Conservation (phyloP, 2,329 filamentous ascomycete genomes). For the Venturiaceae sp. region DNA sequence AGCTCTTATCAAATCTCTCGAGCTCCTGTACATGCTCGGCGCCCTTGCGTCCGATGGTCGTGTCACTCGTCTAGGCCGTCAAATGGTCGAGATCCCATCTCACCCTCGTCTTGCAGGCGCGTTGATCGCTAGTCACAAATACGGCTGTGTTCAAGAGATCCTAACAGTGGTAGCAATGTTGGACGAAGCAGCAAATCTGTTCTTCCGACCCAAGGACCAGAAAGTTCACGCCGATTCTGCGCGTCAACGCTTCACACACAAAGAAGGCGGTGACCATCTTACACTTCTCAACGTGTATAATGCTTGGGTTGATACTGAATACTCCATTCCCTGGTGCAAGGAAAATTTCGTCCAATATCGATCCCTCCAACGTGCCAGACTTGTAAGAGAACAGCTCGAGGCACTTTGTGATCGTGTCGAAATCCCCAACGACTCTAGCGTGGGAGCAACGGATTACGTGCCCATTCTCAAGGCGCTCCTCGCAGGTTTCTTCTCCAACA, state of each 20-base stretch:
- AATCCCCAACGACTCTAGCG: constrained; percentile 54
- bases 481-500: constrained; percentile 77
- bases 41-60: constrained; percentile 82
- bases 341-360: constrained; percentile 94
- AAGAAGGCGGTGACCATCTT: constrained; percentile 83
- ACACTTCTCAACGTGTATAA: constrained; percentile 90
- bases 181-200: constrained; percentile 76
- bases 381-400: constrained; percentile 84
- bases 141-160: constrained; percentile 89
- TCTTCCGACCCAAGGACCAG: constrained; percentile 94
- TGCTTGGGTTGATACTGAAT: constrained; percentile 90
- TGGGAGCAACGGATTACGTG: constrained; percentile 59
- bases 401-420: constrained; percentile 93
- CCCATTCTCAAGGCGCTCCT: constrained; percentile 84
- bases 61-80: constrained; percentile 79
- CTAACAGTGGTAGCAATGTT: constrained; percentile 93
- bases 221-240: constrained; percentile 93
- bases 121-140: constrained; percentile 78
- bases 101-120: constrained; percentile 87
- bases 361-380: constrained; percentile 76
- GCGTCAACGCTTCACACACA: constrained; percentile 76
- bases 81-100: constrained; percentile 92
- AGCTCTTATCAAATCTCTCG: constrained; percentile 77
- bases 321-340: constrained; percentile 73
- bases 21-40: constrained; percentile 84